Conservation (phyloP, 1,284 basidiomycete genomes). For the Grifola frondosa region DNA sequence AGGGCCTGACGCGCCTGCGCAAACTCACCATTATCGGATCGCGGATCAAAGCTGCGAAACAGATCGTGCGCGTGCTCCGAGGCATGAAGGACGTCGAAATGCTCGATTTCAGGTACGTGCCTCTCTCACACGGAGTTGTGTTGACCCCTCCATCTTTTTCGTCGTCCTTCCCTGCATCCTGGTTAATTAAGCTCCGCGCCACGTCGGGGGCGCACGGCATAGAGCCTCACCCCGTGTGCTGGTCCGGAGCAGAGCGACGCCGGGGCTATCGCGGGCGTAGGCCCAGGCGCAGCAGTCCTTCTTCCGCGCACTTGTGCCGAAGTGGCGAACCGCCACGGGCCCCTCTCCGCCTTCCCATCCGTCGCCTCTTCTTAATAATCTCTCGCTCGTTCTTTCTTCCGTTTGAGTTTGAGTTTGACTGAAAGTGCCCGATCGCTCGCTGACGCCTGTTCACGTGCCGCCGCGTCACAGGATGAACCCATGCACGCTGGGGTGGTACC, state of each 20-base stretch:
- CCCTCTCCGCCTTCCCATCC: background rate
- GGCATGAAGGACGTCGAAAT: constrained; percentile 80
- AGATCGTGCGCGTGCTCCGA: constrained; percentile 68
- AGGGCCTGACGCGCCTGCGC: constrained; percentile 72
- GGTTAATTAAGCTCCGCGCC: background rate
- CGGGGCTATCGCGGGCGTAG: no score
- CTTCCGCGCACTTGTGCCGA: background rate
- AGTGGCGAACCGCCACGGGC: background rate
- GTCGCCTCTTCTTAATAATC: no score
- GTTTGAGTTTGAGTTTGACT: constrained; percentile 13
- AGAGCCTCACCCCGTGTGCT: no score
- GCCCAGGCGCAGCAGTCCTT: background rate
- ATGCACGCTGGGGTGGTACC: constrained; percentile 91
- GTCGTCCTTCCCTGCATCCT: constrained; percentile 4
- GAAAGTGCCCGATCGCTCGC: constrained; percentile 22
- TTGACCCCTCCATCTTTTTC: constrained; percentile 3
- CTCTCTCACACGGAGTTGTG: no score
- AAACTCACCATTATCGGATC: constrained; percentile 87
- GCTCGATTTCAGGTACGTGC: constrained; percentile 83
- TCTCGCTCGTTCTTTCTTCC: background rate
- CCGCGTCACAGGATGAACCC: constrained; percentile 79
- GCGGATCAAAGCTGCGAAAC: constrained; percentile 69
- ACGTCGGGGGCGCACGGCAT: constrained; percentile 1
- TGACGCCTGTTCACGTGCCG: constrained; percentile 7
- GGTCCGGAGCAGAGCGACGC: no score